phyloP scores from a whole-genome alignment of 1,284 basidiomycete genomes.

The Sporisorium reilianum region DNA sequence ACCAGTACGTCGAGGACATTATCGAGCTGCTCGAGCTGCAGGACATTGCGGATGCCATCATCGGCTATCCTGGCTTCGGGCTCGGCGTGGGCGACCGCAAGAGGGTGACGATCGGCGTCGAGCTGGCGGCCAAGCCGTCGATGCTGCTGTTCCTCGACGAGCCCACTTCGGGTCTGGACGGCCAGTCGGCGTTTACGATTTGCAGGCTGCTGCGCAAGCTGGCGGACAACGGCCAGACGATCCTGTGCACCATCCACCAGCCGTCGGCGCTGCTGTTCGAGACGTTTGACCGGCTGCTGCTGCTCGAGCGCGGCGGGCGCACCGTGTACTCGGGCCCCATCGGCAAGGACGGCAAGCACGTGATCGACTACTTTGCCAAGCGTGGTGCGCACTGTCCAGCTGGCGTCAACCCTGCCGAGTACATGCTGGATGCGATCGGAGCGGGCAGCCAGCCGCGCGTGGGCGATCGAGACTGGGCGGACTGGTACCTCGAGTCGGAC shows the following conservation, averaged over 20 bases:
- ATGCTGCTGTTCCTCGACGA: slow-evolving; percentile 74
- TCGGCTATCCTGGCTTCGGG: slow-evolving; percentile 73
- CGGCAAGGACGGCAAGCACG: slow-evolving; percentile 72
- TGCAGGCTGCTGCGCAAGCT: slow-evolving; percentile 81
- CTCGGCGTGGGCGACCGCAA: slow-evolving; percentile 76
- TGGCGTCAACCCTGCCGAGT: slow-evolving; percentile 74
- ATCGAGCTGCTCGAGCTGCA: slow-evolving; percentile 83
- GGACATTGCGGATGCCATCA: slow-evolving; percentile 78
- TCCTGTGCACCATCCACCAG: slow-evolving; percentile 75
- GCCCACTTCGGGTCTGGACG: slow-evolving; percentile 83
- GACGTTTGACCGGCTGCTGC: slow-evolving; percentile 76
- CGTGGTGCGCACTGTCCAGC: slow-evolving; percentile 73
- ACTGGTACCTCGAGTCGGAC: slow-evolving; percentile 68
- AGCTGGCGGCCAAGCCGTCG: slow-evolving; percentile 81
- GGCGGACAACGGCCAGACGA: slow-evolving; percentile 85
- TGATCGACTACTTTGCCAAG: slow-evolving; percentile 74
- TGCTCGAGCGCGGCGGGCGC: slow-evolving; percentile 64
- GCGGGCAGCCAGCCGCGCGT: slow-evolving; percentile 66
- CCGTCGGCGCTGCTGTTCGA: slow-evolving; percentile 76
- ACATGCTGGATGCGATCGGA: slow-evolving; percentile 70
- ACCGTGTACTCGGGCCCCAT: slow-evolving; percentile 75
- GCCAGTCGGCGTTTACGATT: slow-evolving; percentile 89
- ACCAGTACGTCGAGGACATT: slow-evolving; percentile 83
- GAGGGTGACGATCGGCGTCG: slow-evolving; percentile 78
- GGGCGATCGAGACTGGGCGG: slow-evolving; percentile 69